phyloP scores from a whole-genome alignment of 78 protist genomes.

The Protostelium mycophagum region DNA sequence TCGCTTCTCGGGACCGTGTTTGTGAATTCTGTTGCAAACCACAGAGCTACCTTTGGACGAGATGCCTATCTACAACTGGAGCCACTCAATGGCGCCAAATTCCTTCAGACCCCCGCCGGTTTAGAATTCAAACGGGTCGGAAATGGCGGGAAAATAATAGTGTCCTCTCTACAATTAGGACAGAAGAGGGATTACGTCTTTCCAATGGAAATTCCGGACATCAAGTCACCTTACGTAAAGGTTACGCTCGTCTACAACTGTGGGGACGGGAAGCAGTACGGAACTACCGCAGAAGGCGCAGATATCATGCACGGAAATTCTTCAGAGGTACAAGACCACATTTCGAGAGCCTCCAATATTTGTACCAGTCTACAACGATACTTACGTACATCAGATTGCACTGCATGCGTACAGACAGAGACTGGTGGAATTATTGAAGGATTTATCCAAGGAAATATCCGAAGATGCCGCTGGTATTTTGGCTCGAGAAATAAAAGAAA shows the following conservation, averaged over 20 bases:
- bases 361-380: not conserved
- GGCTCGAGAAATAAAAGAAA: not conserved
- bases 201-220: not conserved
- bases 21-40: slow-evolving; percentile 38
- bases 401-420: not conserved
- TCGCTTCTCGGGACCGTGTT: slow-evolving; percentile 58
- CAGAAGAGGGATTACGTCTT: slow-evolving; percentile 6
- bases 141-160: not conserved
- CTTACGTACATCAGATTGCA: not conserved
- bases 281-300: no score
- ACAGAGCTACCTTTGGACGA: not conserved
- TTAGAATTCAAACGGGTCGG: not conserved
- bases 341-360: no score
- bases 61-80: not conserved
- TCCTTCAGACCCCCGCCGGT: not conserved
- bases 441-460: not conserved
- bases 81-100: not conserved
- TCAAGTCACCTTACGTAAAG: not conserved
- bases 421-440: not conserved
- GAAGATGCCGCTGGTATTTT: not conserved
- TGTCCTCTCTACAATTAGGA: slow-evolving; percentile 19
- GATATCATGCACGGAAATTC: no score
- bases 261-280: not conserved
- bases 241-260: not conserved
- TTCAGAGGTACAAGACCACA: no score